These are phyloP conservation scores for Cladorrhinum sp. DNA, from an alignment of 2,329 filamentous ascomycete genomes.

Conservation along the genomic window DNA sequence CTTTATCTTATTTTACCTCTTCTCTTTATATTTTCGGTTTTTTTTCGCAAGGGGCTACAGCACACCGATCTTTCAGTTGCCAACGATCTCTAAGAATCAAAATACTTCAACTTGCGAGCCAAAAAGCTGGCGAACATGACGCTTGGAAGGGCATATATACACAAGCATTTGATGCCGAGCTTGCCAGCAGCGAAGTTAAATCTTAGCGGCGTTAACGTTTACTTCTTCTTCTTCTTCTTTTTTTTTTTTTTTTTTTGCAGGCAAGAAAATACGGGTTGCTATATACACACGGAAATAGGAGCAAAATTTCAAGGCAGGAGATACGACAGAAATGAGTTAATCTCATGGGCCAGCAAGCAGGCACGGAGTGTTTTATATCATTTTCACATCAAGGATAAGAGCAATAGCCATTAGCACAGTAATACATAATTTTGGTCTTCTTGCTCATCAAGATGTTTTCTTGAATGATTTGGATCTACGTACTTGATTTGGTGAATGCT, in stretches of 20 bases:
- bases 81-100: background rate
- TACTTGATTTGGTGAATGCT: background rate
- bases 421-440: background rate
- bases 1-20: background rate
- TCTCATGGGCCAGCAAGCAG: too few relatives aligned
- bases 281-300: background rate
- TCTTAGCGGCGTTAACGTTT: too few relatives aligned
- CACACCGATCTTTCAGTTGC: too few relatives aligned
- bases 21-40: background rate
- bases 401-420: background rate
- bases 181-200: background rate
- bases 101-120: background rate
- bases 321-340: too few relatives aligned
- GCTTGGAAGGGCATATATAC: background rate
- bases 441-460: background rate
- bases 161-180: background rate
- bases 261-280: background rate
- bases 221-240: background rate
- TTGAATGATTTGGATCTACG: too few relatives aligned
- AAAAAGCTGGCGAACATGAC: background rate
- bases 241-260: too few relatives aligned
- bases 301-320: background rate
- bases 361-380: background rate
- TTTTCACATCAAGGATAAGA: background rate
- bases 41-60: background rate